These are phyloP conservation scores for Tillandsia leiboldiana DNA, from an alignment of 176 grass and related monocot genomes.

Conservation along the genomic window DNA sequence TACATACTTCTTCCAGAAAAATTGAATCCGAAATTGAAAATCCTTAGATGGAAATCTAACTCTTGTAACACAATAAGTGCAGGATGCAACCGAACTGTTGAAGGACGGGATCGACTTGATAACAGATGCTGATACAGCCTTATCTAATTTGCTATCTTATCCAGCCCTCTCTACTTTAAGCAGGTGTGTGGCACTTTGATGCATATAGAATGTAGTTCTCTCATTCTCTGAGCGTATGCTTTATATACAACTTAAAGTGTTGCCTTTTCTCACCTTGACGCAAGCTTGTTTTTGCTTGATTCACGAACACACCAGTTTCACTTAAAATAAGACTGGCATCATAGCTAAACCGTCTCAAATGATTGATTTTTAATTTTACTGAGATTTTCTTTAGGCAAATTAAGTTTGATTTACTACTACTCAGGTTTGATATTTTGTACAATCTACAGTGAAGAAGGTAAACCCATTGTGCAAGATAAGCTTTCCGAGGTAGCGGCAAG, in stretches of 20 bases:
- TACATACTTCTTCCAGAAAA: not conserved
- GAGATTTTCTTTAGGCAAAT: not conserved
- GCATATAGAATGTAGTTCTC: no score
- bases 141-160: conserved; percentile 79
- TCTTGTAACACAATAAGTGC: conserved; percentile 2
- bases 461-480: conserved; percentile 83
- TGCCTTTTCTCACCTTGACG: not conserved
- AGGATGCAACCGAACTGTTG: conserved; percentile 81
- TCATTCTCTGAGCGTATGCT: not conserved
- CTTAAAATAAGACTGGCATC: not conserved
- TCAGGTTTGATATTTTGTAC: not conserved
- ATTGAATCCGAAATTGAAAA: not conserved
- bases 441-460: conserved; percentile 61
- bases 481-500: conserved; percentile 59
- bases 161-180: conserved; percentile 67
- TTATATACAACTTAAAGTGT: not conserved
- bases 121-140: conserved; percentile 59
- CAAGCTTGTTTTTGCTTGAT: not conserved
- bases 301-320: not conserved
- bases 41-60: not conserved
- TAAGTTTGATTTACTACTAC: not conserved
- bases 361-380: not conserved
- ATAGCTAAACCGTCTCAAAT: not conserved
- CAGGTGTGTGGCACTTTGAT: conserved; percentile 32
- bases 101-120: conserved; percentile 93